phyloP scores from a whole-genome alignment of 2,329 filamentous ascomycete genomes.

The Neoscytalidium dimidiatum region DNA sequence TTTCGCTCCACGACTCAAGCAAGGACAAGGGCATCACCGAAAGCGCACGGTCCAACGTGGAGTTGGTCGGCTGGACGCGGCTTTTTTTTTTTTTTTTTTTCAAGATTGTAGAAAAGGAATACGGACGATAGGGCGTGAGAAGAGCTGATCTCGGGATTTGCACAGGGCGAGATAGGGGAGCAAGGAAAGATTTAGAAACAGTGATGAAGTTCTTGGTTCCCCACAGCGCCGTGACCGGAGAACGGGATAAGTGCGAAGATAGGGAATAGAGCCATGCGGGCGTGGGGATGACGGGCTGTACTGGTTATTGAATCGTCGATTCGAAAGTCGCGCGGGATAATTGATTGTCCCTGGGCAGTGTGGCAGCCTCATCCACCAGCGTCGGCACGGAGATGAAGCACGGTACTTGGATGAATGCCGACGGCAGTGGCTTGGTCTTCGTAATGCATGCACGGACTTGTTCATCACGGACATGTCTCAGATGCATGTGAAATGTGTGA shows the following conservation, averaged over 20 bases:
- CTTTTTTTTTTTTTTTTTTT: too few species aligned
- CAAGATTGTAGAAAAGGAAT: background rate
- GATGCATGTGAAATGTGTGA: background rate
- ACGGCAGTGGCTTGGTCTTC: slow-evolving; percentile 4
- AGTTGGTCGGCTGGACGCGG: too few species aligned
- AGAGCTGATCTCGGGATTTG: too few species aligned
- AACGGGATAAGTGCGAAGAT: background rate
- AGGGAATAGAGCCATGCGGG: background rate
- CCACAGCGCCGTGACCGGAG: too few species aligned
- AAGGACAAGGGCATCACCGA: too few species aligned
- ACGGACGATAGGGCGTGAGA: background rate
- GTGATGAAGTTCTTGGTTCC: too few species aligned
- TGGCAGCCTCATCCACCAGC: background rate
- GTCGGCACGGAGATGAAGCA: slow-evolving; percentile 3
- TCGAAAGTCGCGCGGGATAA: background rate
- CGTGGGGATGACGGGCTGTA: too few species aligned
- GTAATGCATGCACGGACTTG: background rate
- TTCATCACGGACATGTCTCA: background rate
- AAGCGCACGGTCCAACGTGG: too few species aligned
- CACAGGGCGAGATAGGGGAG: background rate
- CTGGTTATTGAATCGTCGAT: background rate
- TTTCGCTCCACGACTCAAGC: background rate
- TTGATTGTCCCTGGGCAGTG: background rate
- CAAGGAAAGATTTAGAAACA: background rate
- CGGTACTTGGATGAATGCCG: background rate